Base-by-base conservation (phyloP, 2,329 filamentous ascomycete species). In the Leptographium radiaticola region DNA sequence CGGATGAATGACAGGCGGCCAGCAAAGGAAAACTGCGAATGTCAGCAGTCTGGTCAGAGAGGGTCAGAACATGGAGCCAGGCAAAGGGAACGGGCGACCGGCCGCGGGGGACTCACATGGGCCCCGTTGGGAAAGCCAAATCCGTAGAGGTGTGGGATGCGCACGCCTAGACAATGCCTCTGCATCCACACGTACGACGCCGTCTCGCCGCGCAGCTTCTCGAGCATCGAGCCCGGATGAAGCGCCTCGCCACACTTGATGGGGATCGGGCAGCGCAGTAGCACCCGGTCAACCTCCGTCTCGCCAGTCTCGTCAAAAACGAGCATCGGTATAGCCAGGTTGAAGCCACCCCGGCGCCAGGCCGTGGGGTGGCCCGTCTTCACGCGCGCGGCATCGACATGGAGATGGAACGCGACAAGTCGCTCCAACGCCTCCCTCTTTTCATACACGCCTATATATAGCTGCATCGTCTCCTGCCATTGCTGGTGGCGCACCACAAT, bases 181-280 rank as follows among this genome's bases (percentile, higher is more conserved):
- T 65, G 61, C 16, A 71, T 62, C 67, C 67, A 71, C 12, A 66
- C 61, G 55, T 67, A 71, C 8, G 66, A 67, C 2, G 65, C 68
- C 34, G 63, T 68, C 59, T 71, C 68, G 55, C 62, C 61, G 44
- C 64, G 57, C 9, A 70, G 12, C 59, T 71, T 71, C 58, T 71
- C 69, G 40, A 71, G 65, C 10, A 63, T 63, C 49, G 67, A 69
- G 8, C 67, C 69, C 12, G 67, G 65, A 53, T 62, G 57, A n/a
- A 45, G 55, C 11, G 53, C 51, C 53, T 71, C 67, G n/a, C 66
- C 68, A 11, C 68, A 57, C 45, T 64, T 63, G 49, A 62, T 62
- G 42, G 64, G 64, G 45, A 66, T 55, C 52, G 65, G 59, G 38
- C 62, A 58, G 42, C 62, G 59, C 31, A 62, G 47, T 2, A 60